Percentiles rank a stretch among this genome's conserved stretches.
Evolutionary conservation across 306 rosid genomes (phyloP).

Genomic region (Casuarina equisetifolia): DNA sequence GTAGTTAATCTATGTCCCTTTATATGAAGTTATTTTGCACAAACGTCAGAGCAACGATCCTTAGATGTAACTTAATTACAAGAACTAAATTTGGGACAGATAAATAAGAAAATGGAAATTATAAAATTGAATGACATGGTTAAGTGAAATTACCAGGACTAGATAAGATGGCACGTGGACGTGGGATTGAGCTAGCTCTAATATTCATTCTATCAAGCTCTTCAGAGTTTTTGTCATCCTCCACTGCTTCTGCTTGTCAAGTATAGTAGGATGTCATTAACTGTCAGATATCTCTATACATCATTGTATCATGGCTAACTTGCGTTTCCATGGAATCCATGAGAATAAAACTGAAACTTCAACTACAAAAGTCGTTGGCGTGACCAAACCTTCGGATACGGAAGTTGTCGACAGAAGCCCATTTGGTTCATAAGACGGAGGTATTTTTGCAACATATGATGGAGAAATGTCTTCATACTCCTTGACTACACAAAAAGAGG

Average conservation of each 20-base stretch:
- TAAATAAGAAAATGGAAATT: slow-evolving; percentile 9
- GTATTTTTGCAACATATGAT: slow-evolving; percentile 43
- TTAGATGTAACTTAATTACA: background rate
- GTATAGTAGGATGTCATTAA: slow-evolving; percentile 34
- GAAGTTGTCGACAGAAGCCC: slow-evolving; percentile 40
- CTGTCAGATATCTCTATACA: slow-evolving; percentile 11
- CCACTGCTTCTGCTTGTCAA: slow-evolving; percentile 37
- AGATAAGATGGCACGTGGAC: slow-evolving; percentile 86
- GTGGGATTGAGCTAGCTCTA: slow-evolving; percentile 61
- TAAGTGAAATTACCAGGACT: slow-evolving; percentile 65
- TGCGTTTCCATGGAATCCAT: background rate
- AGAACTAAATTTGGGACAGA: background rate
- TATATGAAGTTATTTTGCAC: background rate
- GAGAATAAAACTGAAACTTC: background rate
- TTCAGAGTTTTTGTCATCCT: slow-evolving; percentile 32
- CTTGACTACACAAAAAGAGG: slow-evolving; percentile 37
- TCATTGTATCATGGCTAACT: background rate
- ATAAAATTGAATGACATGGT: slow-evolving; percentile 1
- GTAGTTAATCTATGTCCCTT: background rate
- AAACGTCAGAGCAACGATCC: background rate
- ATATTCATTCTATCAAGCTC: slow-evolving; percentile 46
- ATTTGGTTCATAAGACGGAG: slow-evolving; percentile 44
- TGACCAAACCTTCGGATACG: slow-evolving; percentile 41
- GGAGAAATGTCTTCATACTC: slow-evolving; percentile 38
- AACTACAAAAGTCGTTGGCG: background rate